phyloP scores from a whole-genome alignment of 2,329 filamentous ascomycete species.

The Aspergillus sclerotialis region DNA sequence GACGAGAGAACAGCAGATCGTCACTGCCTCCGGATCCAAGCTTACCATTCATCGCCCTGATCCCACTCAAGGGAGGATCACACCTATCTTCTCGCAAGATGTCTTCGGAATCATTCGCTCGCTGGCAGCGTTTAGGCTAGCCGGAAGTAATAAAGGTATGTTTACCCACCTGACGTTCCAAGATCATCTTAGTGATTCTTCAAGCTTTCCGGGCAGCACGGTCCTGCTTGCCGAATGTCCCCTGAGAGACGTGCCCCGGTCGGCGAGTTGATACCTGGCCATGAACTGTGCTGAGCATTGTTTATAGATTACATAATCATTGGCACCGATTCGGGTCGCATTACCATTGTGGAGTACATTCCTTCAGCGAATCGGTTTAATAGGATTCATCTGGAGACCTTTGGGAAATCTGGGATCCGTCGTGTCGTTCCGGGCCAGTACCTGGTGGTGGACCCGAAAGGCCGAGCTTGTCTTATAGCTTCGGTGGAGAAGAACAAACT shows the following conservation, averaged over 20 bases:
- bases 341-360: slow-evolving; percentile 88
- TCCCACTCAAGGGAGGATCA: slow-evolving; percentile 75
- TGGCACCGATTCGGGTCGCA: slow-evolving; percentile 89
- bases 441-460: slow-evolving; percentile 89
- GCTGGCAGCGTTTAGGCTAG: slow-evolving; percentile 81
- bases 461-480: slow-evolving; percentile 87
- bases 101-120: slow-evolving; percentile 92
- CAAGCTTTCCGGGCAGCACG: slow-evolving; percentile 53
- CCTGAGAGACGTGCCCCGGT: slow-evolving; percentile 27
- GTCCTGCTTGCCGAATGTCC: slow-evolving; percentile 26
- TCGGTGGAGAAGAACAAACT: slow-evolving; percentile 99
- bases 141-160: slow-evolving; percentile 94
- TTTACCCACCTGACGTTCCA: slow-evolving; percentile 20
- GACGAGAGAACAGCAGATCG: slow-evolving; percentile 95
- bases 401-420: slow-evolving; percentile 91
- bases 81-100: slow-evolving; percentile 82
- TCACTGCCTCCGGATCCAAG: slow-evolving; percentile 85
- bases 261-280: slow-evolving; percentile 24
- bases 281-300: slow-evolving; percentile 37
- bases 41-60: slow-evolving; percentile 83
- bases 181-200: slow-evolving; percentile 64
- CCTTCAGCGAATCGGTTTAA: slow-evolving; percentile 80
- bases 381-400: slow-evolving; percentile 90
- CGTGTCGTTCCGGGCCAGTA: slow-evolving; percentile 95
- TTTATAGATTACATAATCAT: slow-evolving; percentile 86